Evolutionary conservation across 1,284 basidiomycete species (phyloP).

Genomic region (Marasmius fiardii): DNA sequence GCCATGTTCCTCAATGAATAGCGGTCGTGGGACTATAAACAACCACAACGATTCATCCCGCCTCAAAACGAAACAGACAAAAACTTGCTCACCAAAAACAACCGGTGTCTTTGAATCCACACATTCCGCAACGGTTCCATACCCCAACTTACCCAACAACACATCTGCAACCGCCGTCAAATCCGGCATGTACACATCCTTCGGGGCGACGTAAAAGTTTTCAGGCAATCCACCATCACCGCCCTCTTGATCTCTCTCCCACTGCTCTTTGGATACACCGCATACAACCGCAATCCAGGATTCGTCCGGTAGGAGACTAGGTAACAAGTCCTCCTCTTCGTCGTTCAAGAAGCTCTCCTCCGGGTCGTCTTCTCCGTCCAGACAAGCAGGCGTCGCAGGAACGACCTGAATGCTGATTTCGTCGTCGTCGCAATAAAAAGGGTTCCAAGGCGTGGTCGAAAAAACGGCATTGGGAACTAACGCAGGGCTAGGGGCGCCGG

Average conservation of each 20-base stretch:
- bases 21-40: conserved; percentile 60
- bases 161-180: conserved; percentile 71
- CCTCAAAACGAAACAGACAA: conserved; percentile 1
- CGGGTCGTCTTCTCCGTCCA: neutral
- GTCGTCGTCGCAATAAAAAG: conserved; percentile 7
- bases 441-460: conserved; percentile 13
- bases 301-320: conserved; percentile 54
- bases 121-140: conserved; percentile 71
- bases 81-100: conserved; percentile 50
- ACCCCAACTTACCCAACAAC: conserved; percentile 75
- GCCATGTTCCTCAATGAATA: conserved; percentile 79
- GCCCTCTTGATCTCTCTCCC: conserved; percentile 31
- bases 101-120: conserved; percentile 71
- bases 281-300: conserved; percentile 79
- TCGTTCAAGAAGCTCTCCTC: conserved; percentile 11
- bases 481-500: conserved; percentile 43
- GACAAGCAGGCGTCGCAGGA: conserved; percentile 26
- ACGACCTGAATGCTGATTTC: conserved; percentile 5
- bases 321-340: conserved; percentile 20
- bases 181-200: conserved; percentile 78
- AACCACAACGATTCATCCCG: neutral
- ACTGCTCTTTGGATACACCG: conserved; percentile 63
- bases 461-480: conserved; percentile 21
- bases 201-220: conserved; percentile 71
- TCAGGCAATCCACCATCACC: conserved; percentile 48